Evolutionary conservation across 768 basidiomycete species (phyloP).

Genomic region (Leccinellum luteum): DNA sequence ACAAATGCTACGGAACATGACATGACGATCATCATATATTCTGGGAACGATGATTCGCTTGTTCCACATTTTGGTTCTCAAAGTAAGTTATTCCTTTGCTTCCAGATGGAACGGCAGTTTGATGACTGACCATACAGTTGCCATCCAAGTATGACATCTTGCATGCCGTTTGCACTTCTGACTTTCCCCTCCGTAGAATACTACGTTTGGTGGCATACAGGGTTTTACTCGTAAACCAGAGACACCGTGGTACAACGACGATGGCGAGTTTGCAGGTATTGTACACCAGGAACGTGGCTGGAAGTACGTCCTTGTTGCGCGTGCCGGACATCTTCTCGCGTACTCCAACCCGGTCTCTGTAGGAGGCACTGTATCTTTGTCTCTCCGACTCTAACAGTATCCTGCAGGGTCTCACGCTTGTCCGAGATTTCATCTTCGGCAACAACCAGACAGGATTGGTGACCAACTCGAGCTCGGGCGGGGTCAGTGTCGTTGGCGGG

Average conservation of each 20-base stretch:
- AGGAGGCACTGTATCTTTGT: conserved; percentile 25
- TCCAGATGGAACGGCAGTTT: neutral
- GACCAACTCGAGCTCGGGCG: conserved; percentile 24
- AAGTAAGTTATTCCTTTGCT: conserved; percentile 35
- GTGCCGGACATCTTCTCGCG: conserved; percentile 39
- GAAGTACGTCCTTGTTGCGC: conserved; percentile 39
- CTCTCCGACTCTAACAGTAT: neutral
- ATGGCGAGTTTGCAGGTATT: conserved; percentile 57
- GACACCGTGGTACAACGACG: conserved; percentile 63
- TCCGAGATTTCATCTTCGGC: conserved; percentile 68
- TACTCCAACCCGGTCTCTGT: conserved; percentile 40
- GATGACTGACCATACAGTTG: conserved; percentile 35
- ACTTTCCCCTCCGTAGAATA: conserved; percentile 45
- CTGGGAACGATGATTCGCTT: conserved; percentile 67
- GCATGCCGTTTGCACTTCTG: neutral
- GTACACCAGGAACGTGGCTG: conserved; percentile 71
- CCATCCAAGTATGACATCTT: conserved; percentile 44
- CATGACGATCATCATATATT: conserved; percentile 53
- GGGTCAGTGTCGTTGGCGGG: conserved; percentile 42
- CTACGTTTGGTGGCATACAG: conserved; percentile 76
- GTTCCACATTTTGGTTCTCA: conserved; percentile 62
- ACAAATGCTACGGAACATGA: conserved; percentile 52
- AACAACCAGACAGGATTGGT: conserved; percentile 52
- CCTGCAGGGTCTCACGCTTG: conserved; percentile 54
- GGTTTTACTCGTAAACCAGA: conserved; percentile 68